These are phyloP conservation scores for Ogataea ganodermae DNA, from an alignment of 805 yeast species.

Conservation along the genomic window DNA sequence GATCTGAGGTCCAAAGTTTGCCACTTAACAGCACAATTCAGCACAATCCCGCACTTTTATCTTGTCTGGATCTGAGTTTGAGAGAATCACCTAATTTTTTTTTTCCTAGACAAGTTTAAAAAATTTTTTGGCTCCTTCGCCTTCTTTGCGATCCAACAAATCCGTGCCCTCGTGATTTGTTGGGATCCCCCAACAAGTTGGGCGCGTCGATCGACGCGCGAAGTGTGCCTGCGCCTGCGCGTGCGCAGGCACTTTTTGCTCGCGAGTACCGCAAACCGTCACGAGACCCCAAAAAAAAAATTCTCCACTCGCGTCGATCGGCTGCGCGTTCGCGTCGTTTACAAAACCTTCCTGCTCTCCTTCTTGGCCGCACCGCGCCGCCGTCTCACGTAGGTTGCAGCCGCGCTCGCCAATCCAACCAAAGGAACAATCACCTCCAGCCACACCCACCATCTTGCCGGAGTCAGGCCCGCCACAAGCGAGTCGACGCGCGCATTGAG, in stretches of 20 bases:
- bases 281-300: no score
- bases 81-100: background rate
- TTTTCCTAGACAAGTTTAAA: background rate
- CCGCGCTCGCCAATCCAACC: conserved; percentile 14
- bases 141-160: conserved; percentile 6
- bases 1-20: background rate
- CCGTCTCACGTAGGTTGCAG: conserved; percentile 1
- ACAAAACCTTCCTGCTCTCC: background rate
- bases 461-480: conserved; percentile 40
- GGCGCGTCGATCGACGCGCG: conserved; percentile 9
- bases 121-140: conserved; percentile 4
- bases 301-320: background rate
- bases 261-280: no score
- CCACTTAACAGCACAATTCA: background rate
- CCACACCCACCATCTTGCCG: conserved; percentile 29
- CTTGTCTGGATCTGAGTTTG: background rate
- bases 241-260: background rate
- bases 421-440: conserved; percentile 22
- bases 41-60: background rate
- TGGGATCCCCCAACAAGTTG: conserved; percentile 17
- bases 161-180: conserved; percentile 12
- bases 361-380: background rate
- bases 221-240: background rate
- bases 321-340: background rate
- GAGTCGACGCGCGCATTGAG: conserved; percentile 46